phyloP scores from a whole-genome alignment of 257 asterid genomes.

The Solanum appendiculatum region DNA sequence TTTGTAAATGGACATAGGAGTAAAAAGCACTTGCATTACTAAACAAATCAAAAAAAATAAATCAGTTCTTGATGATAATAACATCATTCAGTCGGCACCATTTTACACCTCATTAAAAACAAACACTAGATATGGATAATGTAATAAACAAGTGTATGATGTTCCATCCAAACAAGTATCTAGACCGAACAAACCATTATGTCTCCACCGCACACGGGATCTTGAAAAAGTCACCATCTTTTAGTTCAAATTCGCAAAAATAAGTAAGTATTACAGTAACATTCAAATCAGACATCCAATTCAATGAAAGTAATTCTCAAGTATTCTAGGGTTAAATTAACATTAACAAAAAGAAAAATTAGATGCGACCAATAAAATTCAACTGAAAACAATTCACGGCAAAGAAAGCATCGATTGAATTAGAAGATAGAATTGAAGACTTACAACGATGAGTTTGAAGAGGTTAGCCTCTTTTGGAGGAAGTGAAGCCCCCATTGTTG shows the following conservation, averaged over 20 bases:
- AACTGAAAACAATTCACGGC: background rate
- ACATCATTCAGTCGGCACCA: background rate
- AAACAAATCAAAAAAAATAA: background rate
- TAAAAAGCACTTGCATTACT: background rate
- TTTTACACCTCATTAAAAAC: background rate
- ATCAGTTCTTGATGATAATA: background rate
- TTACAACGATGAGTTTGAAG: conserved; percentile 93
- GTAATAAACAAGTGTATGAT: background rate
- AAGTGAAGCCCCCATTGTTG: conserved; percentile 80
- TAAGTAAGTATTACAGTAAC: background rate
- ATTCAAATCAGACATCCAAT: background rate
- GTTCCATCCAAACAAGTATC: background rate
- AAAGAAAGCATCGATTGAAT: background rate
- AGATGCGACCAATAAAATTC: conserved; percentile 4
- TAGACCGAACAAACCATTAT: background rate
- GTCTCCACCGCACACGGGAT: background rate
- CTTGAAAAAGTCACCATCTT: background rate
- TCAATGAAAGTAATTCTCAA: background rate
- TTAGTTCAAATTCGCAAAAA: background rate
- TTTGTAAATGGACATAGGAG: background rate
- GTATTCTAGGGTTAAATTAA: conserved; percentile 10
- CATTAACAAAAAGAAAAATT: background rate
- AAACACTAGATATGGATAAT: background rate
- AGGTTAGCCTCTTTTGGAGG: conserved; percentile 98
- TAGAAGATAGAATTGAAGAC: conserved; percentile 9